A percentile compares a stretch with the other conserved stretches of the same genome.
phyloP scores from a whole-genome alignment of 257 asterid genomes.

The Marsdenia floribunda region DNA sequence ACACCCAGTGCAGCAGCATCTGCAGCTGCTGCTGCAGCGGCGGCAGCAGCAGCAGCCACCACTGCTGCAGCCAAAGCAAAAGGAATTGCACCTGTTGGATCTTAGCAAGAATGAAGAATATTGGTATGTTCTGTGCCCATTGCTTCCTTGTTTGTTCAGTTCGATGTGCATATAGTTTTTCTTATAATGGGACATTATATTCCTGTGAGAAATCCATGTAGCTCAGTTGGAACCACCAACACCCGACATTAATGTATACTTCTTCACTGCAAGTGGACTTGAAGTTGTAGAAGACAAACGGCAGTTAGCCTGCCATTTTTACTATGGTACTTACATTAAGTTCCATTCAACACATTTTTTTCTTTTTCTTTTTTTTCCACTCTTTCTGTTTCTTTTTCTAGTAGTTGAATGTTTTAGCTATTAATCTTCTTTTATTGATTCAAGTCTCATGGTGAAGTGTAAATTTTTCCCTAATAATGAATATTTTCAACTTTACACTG shows the following conservation, averaged over 20 bases:
- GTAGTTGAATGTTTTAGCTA: background rate
- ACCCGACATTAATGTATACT: conserved; percentile 20
- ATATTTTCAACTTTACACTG: too few species aligned
- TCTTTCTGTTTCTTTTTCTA: background rate
- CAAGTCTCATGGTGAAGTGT: too few species aligned
- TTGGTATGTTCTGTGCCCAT: background rate
- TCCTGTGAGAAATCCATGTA: conserved; percentile 9
- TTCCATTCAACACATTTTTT: conserved; percentile 5
- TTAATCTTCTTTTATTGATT: background rate
- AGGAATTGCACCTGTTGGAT: conserved; percentile 67
- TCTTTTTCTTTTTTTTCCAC: background rate
- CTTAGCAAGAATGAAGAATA: conserved; percentile 27
- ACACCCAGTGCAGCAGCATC: conserved; percentile 53
- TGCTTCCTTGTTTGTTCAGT: conserved; percentile 9
- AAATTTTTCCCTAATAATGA: too few species aligned
- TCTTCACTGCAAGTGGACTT: conserved; percentile 8
- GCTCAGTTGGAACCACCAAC: conserved; percentile 12
- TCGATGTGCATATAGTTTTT: conserved; percentile 35
- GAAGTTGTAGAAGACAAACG: conserved; percentile 16
- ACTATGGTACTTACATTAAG: conserved; percentile 19
- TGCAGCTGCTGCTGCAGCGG: conserved; percentile 32
- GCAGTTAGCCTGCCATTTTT: conserved; percentile 15
- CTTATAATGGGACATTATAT: conserved; percentile 6
- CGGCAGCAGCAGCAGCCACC: conserved; percentile 44
- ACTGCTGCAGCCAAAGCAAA: conserved; percentile 67